Evolutionary conservation across 129 eudicot genomes (phyloP).

Genomic region (Pittosporum tobira): DNA sequence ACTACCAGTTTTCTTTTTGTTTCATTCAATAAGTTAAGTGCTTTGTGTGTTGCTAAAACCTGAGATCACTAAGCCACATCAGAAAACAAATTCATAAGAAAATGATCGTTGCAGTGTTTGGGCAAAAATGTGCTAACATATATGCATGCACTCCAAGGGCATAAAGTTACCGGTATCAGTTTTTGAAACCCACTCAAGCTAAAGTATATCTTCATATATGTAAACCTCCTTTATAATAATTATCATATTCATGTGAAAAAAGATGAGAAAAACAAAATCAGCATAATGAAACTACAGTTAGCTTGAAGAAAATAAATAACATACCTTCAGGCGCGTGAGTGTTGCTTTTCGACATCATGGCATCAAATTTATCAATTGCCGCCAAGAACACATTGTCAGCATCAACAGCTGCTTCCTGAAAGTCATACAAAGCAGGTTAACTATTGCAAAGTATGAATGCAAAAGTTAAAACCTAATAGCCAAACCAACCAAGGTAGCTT

Average conservation of each 20-base stretch:
- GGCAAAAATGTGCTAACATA: neutral
- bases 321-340: conserved; percentile 89
- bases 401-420: conserved; percentile 82
- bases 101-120: neutral
- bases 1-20: neutral
- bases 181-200: neutral
- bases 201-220: neutral
- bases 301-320: neutral
- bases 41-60: neutral
- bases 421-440: conserved; percentile 1
- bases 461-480: neutral
- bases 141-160: neutral
- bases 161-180: neutral
- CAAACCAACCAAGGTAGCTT: neutral
- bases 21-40: neutral
- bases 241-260: neutral
- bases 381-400: conserved; percentile 96
- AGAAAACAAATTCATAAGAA: neutral
- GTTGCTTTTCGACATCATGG: conserved; percentile 94
- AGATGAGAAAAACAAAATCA: neutral
- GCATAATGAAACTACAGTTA: neutral
- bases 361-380: conserved; percentile 90
- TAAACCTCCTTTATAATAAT: no score
- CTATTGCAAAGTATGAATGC: neutral
- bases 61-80: neutral